A percentile compares a stretch with the other conserved stretches of the same genome.
Conservation (phyloP, 345 rosid genomes). For the Ceriops decandra region DNA sequence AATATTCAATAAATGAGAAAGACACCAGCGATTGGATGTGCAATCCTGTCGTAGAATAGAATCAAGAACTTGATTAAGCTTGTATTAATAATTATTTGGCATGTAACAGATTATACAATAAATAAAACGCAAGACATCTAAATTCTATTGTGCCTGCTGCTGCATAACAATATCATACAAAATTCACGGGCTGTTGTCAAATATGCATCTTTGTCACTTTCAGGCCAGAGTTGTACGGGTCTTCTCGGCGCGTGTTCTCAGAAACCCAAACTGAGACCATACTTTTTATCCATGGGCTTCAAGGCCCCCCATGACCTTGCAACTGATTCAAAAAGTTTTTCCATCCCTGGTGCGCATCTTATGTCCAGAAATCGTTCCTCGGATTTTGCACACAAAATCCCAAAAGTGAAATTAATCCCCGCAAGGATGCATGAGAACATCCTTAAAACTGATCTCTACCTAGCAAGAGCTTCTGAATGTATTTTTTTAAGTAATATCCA, state of each 20-base stretch:
- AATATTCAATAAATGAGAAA: too few relatives aligned
- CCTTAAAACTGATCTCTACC: neutral
- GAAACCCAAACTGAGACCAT: slow-evolving; percentile 71
- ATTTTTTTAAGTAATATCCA: neutral
- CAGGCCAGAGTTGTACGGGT: neutral
- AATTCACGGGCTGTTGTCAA: too few relatives aligned
- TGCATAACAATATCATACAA: too few relatives aligned
- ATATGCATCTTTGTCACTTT: neutral
- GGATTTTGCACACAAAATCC: slow-evolving; percentile 47
- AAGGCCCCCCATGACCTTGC: slow-evolving; percentile 77
- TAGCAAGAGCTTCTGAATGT: neutral
- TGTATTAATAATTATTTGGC: too few relatives aligned
- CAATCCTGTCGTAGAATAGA: too few relatives aligned
- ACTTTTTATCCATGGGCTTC: slow-evolving; percentile 67
- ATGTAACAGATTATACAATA: too few relatives aligned
- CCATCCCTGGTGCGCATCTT: slow-evolving; percentile 85
- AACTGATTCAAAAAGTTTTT: slow-evolving; percentile 76
- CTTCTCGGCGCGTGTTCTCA: slow-evolving; percentile 19
- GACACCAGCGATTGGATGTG: too few relatives aligned
- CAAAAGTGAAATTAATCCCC: neutral
- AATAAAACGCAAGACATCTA: too few relatives aligned
- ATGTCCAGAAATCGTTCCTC: slow-evolving; percentile 79
- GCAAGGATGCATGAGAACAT: neutral
- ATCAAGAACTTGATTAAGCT: too few relatives aligned
- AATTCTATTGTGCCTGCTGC: too few relatives aligned